Percentiles rank a stretch among this genome's conserved stretches.
These are phyloP conservation scores for Cucumis melo DNA, from an alignment of 306 rosid species.

Conservation along the genomic window DNA sequence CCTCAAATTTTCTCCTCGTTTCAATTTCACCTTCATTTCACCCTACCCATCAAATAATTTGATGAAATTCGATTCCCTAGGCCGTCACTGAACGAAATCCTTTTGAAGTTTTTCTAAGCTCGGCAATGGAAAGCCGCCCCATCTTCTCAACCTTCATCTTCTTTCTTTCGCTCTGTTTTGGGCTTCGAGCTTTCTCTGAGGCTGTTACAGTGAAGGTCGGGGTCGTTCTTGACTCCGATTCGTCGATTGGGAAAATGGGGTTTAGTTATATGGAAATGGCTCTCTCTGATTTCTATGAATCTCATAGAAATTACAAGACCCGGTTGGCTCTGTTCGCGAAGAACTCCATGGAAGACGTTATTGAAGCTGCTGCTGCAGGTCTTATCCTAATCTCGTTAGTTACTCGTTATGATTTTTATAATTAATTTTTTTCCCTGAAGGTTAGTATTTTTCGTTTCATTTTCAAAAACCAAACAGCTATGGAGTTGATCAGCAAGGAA, in stretches of 20 bases:
- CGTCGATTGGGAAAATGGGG: constrained; percentile 8
- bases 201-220: not conserved
- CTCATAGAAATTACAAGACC: constrained; percentile 16
- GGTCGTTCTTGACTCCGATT: constrained; percentile 2
- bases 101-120: not conserved
- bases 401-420: not conserved
- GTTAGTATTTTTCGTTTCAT: not conserved
- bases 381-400: not conserved
- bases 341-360: constrained; percentile 1
- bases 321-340: constrained; percentile 8
- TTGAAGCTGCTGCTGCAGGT: constrained; percentile 18
- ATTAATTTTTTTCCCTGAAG: too few species aligned
- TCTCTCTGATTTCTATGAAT: constrained; percentile 21
- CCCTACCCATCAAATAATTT: not conserved
- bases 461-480: constrained; percentile 10
- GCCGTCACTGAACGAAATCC: not conserved
- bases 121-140: not conserved
- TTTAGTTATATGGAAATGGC: constrained; percentile 17
- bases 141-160: not conserved
- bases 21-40: not conserved
- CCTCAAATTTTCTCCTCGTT: not conserved
- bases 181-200: not conserved
- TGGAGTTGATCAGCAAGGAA: constrained; percentile 26
- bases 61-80: not conserved
- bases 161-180: not conserved